phyloP scores from a whole-genome alignment of 1,139 yeast genomes.

The Hemisphaericaspora lyxosophila region DNA sequence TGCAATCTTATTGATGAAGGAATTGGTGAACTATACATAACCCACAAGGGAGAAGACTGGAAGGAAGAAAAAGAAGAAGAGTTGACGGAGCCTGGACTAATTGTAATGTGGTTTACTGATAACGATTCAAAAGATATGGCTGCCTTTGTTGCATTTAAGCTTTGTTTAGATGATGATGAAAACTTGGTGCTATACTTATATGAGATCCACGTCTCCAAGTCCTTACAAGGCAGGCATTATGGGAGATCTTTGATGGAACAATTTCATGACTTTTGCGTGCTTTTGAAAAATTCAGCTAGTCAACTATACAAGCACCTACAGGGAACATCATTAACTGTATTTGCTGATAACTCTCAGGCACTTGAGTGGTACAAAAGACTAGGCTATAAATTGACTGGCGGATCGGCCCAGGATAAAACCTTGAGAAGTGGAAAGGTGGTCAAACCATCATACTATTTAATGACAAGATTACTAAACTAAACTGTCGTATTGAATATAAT shows the following conservation, averaged over 20 bases:
- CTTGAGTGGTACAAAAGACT: conserved; percentile 40
- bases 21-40: conserved; percentile 29
- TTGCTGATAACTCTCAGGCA: conserved; percentile 45
- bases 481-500: no score
- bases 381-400: conserved; percentile 38
- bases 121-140: conserved; percentile 19
- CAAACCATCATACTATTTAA: conserved; percentile 43
- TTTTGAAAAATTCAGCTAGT: conserved; percentile 14
- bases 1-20: conserved; percentile 30
- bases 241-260: conserved; percentile 35
- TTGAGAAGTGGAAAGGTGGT: conserved; percentile 39
- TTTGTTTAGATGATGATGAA: conserved; percentile 32
- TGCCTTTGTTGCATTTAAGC: conserved; percentile 45
- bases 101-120: conserved; percentile 32
- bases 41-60: conserved; percentile 45
- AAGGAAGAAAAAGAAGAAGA: conserved; percentile 40
- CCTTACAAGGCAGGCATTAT: conserved; percentile 27
- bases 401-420: conserved; percentile 45
- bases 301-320: conserved; percentile 12
- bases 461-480: conserved; percentile 9
- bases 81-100: conserved; percentile 45
- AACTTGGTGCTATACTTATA: conserved; percentile 47
- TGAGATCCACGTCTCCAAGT: conserved; percentile 48
- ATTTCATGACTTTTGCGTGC: conserved; percentile 27
- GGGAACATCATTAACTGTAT: conserved; percentile 51